Percentiles rank a stretch among this genome's conserved stretches.
These are phyloP conservation scores for Skeletonema potamos DNA, from an alignment of 108 stramenopile genomes.

Conservation along the genomic window DNA sequence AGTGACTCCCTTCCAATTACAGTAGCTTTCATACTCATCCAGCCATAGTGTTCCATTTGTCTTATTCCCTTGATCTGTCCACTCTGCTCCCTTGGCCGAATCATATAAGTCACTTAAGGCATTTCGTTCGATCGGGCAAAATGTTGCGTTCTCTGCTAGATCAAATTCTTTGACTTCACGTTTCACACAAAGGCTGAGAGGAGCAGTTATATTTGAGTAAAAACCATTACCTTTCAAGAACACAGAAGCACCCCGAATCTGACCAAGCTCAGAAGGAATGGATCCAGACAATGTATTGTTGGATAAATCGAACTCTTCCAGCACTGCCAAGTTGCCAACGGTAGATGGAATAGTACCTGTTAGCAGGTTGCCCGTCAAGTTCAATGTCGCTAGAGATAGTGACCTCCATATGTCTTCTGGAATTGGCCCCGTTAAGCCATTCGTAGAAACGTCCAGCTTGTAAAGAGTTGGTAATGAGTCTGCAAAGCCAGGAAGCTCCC, in stretches of 20 bases:
- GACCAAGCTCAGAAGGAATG: neutral
- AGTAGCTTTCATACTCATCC: neutral
- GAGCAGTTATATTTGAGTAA: neutral
- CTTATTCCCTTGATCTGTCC: neutral
- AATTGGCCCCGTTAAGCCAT: slow-evolving; percentile 18
- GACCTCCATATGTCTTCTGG: neutral
- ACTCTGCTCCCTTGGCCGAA: neutral
- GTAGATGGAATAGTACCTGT: neutral
- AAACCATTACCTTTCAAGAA: neutral
- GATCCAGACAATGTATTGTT: neutral
- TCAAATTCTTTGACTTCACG: neutral
- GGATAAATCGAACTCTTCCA: neutral
- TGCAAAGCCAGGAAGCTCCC: slow-evolving; percentile 15
- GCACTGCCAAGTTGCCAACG: neutral
- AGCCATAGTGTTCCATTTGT: neutral
- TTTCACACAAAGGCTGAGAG: neutral
- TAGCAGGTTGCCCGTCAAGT: neutral
- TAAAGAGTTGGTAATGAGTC: neutral
- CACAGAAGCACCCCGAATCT: neutral
- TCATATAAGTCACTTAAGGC: slow-evolving; percentile 2
- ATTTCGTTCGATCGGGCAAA: neutral
- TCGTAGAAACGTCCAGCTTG: neutral
- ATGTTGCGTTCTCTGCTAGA: neutral
- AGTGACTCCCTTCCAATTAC: neutral
- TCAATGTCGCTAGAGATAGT: neutral